phyloP scores from a whole-genome alignment of 1,139 yeast genomes.

The Yamadazyma dushanensis region DNA sequence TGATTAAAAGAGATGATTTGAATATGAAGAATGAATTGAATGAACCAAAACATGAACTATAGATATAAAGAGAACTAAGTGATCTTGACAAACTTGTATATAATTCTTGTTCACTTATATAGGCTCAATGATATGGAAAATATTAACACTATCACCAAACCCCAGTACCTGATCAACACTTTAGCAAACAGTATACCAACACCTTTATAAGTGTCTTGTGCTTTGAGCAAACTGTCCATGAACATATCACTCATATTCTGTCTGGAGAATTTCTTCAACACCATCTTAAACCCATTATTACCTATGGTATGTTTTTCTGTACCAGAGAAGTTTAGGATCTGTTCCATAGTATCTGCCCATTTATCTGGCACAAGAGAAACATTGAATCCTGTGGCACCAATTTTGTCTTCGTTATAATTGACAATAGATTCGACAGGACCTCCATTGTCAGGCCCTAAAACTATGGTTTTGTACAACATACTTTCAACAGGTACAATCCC shows the following conservation, averaged over 20 bases:
- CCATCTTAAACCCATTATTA: conserved; percentile 52
- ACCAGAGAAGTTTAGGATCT: conserved; percentile 3
- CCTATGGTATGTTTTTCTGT: conserved; percentile 38
- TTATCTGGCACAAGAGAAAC: conserved; percentile 50
- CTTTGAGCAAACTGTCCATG: conserved; percentile 21
- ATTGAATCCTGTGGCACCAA: conserved; percentile 74
- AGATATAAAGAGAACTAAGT: too few species aligned
- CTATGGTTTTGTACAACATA: conserved; percentile 81
- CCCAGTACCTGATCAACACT: conserved; percentile 2
- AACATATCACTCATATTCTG: conserved; percentile 61
- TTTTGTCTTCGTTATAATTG: conserved; percentile 36
- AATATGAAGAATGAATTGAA: too few species aligned
- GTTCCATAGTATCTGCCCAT: conserved; percentile 63
- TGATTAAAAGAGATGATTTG: too few species aligned
- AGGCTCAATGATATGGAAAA: conserved; percentile 1
- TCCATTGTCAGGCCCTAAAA: conserved; percentile 82
- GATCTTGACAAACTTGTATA: too few species aligned
- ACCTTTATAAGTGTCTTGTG: conserved; percentile 15
- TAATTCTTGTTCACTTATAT: background rate
- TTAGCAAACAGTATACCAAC: conserved; percentile 10
- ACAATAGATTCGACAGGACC: conserved; percentile 89
- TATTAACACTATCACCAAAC: conserved; percentile 7
- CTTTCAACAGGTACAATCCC: conserved; percentile 98
- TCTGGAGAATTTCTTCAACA: conserved; percentile 56
- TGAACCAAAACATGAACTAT: too few species aligned